Evolutionary conservation across 495 filamentous ascomycete genomes (phyloP).

Genomic region (Aspergillus leporis): DNA sequence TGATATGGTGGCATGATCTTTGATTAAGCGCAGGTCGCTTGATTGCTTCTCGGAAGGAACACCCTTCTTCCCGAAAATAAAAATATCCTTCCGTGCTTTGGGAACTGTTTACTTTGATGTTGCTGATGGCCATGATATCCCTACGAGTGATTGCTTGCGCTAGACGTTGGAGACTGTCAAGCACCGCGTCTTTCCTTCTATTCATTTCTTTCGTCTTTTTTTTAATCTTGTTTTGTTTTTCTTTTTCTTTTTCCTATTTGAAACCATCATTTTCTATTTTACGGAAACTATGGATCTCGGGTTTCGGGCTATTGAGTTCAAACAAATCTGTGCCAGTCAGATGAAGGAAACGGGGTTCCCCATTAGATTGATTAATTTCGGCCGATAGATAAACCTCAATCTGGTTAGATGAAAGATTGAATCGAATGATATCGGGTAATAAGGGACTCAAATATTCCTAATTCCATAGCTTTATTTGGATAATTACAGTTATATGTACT

Average conservation of each 20-base stretch:
- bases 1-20: conserved; percentile 17
- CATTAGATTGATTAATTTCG: conserved; percentile 6
- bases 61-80: background rate
- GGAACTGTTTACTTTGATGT: background rate
- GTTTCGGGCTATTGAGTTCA: conserved; percentile 5
- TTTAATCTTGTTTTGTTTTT: conserved; percentile 5
- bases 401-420: conserved; percentile 2
- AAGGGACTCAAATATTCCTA: background rate
- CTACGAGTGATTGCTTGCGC: conserved; percentile 17
- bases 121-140: conserved; percentile 28
- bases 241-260: conserved; percentile 14
- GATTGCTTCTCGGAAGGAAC: background rate
- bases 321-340: conserved; percentile 15
- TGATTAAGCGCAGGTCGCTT: conserved; percentile 24
- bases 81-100: conserved; percentile 8
- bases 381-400: background rate
- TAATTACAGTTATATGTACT: no score
- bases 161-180: conserved; percentile 18
- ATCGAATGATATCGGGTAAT: background rate
- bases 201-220: conserved; percentile 12
- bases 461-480: background rate
- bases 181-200: conserved; percentile 21
- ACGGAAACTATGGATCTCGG: background rate
- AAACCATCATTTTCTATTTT: no score
- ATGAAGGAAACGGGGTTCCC: conserved; percentile 1